phyloP scores from a whole-genome alignment of 306 rosid species.

The Quercus alba region DNA sequence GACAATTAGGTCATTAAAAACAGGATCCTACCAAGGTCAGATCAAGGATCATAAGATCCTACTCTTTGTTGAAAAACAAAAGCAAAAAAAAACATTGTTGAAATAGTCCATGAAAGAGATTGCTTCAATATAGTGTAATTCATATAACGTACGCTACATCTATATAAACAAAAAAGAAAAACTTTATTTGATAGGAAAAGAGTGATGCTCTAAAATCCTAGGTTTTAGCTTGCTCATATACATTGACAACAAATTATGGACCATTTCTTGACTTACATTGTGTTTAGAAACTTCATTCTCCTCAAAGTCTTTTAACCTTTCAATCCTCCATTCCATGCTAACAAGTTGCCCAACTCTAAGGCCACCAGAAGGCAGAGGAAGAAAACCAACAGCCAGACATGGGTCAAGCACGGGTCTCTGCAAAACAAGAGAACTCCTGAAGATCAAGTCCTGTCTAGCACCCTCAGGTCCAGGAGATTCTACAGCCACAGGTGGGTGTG shows the following conservation, averaged over 20 bases:
- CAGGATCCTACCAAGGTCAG: too few relatives aligned
- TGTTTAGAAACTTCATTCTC: conserved; percentile 41
- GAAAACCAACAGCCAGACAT: conserved; percentile 93
- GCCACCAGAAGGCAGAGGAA: conserved; percentile 85
- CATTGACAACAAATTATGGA: not conserved
- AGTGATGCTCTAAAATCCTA: not conserved
- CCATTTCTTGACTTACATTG: conserved; percentile 48
- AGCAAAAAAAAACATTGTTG: too few relatives aligned
- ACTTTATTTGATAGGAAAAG: not conserved
- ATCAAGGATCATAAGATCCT: too few relatives aligned
- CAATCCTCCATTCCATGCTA: conserved; percentile 96
- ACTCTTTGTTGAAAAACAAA: too few relatives aligned
- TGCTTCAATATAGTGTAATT: too few relatives aligned
- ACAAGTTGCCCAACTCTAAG: conserved; percentile 86
- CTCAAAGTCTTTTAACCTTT: conserved; percentile 73
- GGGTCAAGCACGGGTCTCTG: conserved; percentile 98
- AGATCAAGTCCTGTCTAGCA: conserved; percentile 63
- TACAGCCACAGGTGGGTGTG: conserved; percentile 68
- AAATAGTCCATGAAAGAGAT: too few relatives aligned
- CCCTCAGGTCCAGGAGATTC: conserved; percentile 42
- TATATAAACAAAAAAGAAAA: not conserved
- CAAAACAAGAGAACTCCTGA: conserved; percentile 76
- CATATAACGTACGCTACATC: too few relatives aligned
- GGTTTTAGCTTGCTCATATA: not conserved
- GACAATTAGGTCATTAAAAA: too few relatives aligned